A percentile compares a stretch with the other conserved stretches of the same genome.
These are phyloP conservation scores for Phytophthora aleatoria DNA, from an alignment of 352 stramenopile species.

Conservation along the genomic window DNA sequence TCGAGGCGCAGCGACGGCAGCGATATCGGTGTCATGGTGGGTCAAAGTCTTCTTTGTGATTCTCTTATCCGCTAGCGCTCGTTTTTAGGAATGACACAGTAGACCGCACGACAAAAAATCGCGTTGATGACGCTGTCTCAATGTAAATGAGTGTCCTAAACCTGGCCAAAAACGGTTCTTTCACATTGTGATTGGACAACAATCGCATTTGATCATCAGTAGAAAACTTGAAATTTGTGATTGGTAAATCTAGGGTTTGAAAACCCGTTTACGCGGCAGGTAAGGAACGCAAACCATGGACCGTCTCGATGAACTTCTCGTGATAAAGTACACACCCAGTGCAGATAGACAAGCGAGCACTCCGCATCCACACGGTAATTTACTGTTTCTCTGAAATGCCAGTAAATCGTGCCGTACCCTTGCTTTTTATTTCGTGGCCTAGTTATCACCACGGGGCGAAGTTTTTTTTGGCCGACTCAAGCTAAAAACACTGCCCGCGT, in stretches of 20 bases:
- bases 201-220: constrained; percentile 1
- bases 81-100: constrained; percentile 18
- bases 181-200: constrained; percentile 12
- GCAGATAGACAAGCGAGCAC: background rate
- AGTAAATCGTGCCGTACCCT: background rate
- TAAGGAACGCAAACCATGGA: background rate
- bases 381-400: background rate
- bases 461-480: background rate
- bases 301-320: background rate
- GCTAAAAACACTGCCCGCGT: background rate
- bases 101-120: background rate
- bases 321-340: background rate
- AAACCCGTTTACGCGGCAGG: constrained; percentile 2
- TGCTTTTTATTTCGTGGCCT: background rate
- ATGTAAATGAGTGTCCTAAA: constrained; percentile 6
- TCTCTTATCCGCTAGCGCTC: constrained; percentile 1
- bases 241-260: background rate
- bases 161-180: background rate
- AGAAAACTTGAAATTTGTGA: background rate
- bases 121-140: background rate
- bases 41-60: background rate
- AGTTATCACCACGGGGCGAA: constrained; percentile 17
- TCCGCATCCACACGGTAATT: background rate
- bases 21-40: constrained; percentile 17
- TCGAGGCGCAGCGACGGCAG: constrained; percentile 28